Percentiles rank a stretch among this genome's conserved stretches.
Conservation (phyloP, 345 rosid genomes). For the Ceriops decandra region DNA sequence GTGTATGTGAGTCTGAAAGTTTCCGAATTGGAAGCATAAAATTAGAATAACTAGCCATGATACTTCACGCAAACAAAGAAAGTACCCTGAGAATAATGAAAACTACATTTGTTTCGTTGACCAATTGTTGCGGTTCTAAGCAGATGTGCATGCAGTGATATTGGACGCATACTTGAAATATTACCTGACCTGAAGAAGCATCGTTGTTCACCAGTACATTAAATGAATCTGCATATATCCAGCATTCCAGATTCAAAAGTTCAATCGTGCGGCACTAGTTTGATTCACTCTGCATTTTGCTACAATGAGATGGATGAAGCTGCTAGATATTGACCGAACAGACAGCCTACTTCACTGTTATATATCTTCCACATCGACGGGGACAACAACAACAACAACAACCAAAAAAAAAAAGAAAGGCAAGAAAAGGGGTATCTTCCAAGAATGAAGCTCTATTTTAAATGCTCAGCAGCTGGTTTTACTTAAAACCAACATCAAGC, state of each 20-base stretch:
- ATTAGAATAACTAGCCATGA: neutral
- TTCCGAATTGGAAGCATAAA: neutral
- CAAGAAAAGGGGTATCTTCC: too few relatives aligned
- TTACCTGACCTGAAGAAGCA: slow-evolving; percentile 88
- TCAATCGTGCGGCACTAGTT: neutral
- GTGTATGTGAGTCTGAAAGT: slow-evolving; percentile 80
- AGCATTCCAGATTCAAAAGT: neutral
- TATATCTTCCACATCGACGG: neutral
- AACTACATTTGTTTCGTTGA: neutral
- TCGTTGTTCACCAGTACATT: slow-evolving; percentile 90
- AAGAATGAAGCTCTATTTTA: too few relatives aligned
- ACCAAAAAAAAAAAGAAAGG: too few relatives aligned
- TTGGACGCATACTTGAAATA: slow-evolving; percentile 66
- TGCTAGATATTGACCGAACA: neutral
- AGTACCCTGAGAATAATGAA: neutral
- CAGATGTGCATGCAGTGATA: too few relatives aligned
- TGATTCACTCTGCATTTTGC: neutral
- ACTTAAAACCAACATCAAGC: neutral
- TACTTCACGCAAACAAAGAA: neutral
- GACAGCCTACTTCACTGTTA: neutral
- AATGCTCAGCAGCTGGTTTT: too few relatives aligned
- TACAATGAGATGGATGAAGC: neutral
- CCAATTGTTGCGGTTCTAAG: neutral
- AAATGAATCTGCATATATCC: slow-evolving; percentile 66
- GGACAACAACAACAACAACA: too few relatives aligned